Evolutionary conservation across 495 filamentous ascomycete genomes (phyloP), one percentile per base, ranked within the genome.

Genomic region (Jackrogersella minutella): DNA sequence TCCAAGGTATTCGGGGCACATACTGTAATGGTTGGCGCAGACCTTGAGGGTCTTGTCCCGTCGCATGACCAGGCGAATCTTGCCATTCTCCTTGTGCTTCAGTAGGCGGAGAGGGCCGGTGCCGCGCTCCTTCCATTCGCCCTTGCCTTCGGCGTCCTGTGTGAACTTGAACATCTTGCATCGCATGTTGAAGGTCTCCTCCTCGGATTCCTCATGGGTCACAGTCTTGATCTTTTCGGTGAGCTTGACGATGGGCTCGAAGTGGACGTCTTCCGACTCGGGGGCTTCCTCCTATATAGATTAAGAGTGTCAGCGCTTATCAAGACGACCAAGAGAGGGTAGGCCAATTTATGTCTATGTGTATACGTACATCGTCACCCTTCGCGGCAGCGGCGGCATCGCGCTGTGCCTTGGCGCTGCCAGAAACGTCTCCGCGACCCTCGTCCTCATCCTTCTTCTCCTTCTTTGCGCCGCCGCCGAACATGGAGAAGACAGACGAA

Each of bases 21-120:
- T 90, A 99, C 95, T 90, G 80, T 99, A 99, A 84, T 99, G 96
- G 83, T 99, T 99, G 74, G 96, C 96, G 89, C 96, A 99, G 80
- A 98, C 95, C 85, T 99, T 99, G 81, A 97, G 87, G 67, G 96
- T 98, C 90, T 97, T 97, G 82, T 99, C 96, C 75, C 96, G 85
- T 79, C 96, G 89, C 96, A 99, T 99, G 71, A 99, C 95, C 66
- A 99, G 84, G 62, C 96, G 87, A 55, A 93, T 97, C 90, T 98
- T 99, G 77, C 89, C 88, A 78, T 96, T 98, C 82, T 98, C 95
- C 85, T 90, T 91, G 82, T 99, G 96, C 87, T 97, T 99, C 73
- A 99, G 83, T 74, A 99, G 82, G 74, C 93, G 87, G 62, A 99
- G 93, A 73, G 97, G 93, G 70, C 96, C 96, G 57, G 95, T 98